These are phyloP conservation scores for Calonectria multiphialidica DNA, from an alignment of 2,329 filamentous ascomycete genomes.

Conservation along the genomic window DNA sequence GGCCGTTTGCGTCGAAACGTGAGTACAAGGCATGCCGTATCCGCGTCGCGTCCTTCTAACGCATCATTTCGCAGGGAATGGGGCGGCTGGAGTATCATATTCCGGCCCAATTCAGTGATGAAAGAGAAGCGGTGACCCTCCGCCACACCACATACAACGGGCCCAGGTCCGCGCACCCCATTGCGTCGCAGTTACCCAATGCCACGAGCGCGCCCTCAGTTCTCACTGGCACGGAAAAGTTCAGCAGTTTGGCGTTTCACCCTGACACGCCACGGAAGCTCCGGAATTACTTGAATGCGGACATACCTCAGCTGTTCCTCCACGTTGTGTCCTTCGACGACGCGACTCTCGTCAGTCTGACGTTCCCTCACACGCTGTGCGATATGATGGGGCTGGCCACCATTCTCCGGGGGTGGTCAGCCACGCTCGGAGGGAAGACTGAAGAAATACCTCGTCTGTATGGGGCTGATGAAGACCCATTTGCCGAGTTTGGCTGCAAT, in stretches of 20 bases:
- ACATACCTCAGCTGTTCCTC: not conserved
- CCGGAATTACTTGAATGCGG: not conserved
- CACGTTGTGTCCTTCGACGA: not conserved
- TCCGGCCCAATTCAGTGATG: not conserved
- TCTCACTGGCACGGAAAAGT: not conserved
- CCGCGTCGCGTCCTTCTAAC: not conserved
- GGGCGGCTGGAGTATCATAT: constrained; percentile 1
- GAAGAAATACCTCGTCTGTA: not conserved
- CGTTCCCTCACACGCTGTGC: not conserved
- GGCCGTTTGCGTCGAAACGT: constrained; percentile 4
- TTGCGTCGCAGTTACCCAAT: not conserved
- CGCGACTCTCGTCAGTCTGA: not conserved
- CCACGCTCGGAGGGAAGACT: not conserved
- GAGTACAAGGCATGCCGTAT: not conserved
- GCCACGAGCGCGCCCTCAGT: not conserved
- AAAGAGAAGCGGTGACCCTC: not conserved
- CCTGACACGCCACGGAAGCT: not conserved
- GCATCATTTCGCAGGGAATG: not conserved
- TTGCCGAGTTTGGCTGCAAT: not conserved
- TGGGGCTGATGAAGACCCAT: not conserved
- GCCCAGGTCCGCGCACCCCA: not conserved
- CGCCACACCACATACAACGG: not conserved
- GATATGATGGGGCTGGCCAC: not conserved
- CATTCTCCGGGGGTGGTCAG: not conserved
- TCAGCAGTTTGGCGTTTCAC: not conserved